Percentiles rank a stretch among this genome's conserved stretches.
Conservation (phyloP, 148 eudicot species). For the Pouteria glomerata region DNA sequence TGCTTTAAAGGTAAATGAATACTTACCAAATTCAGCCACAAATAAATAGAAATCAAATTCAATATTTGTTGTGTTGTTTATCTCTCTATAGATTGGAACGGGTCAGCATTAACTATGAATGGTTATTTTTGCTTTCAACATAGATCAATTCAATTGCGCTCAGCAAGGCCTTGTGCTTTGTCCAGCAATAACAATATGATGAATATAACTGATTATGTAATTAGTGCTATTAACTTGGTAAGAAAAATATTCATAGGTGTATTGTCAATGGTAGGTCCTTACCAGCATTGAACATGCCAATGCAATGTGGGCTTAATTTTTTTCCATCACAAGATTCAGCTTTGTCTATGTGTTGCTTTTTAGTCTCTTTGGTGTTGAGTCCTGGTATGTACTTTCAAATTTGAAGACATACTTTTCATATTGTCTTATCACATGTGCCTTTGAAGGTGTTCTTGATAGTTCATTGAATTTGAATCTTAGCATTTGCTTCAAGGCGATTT, state of each 20-base stretch:
- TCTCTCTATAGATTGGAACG: too few species aligned
- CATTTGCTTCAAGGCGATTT: background rate
- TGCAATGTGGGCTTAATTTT: background rate
- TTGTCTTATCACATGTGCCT: background rate
- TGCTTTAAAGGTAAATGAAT: too few species aligned
- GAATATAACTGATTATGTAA: background rate
- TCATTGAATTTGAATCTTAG: background rate
- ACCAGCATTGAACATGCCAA: background rate
- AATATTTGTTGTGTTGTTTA: too few species aligned
- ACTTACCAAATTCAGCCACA: too few species aligned
- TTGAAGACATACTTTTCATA: background rate
- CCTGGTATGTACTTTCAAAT: background rate
- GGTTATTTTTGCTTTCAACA: too few species aligned
- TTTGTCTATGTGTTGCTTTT: background rate
- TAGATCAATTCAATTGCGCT: too few species aligned
- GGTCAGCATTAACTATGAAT: too few species aligned
- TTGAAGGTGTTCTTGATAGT: background rate
- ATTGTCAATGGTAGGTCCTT: background rate
- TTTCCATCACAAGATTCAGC: background rate
- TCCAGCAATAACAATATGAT: too few species aligned
- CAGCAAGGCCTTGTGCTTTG: too few species aligned
- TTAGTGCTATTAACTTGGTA: background rate
- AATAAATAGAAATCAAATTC: too few species aligned
- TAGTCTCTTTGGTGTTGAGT: background rate
- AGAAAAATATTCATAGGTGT: background rate